Evolutionary conservation across 2,329 filamentous ascomycete genomes (phyloP).

Genomic region (Ceratocystiopsis sp.): DNA sequence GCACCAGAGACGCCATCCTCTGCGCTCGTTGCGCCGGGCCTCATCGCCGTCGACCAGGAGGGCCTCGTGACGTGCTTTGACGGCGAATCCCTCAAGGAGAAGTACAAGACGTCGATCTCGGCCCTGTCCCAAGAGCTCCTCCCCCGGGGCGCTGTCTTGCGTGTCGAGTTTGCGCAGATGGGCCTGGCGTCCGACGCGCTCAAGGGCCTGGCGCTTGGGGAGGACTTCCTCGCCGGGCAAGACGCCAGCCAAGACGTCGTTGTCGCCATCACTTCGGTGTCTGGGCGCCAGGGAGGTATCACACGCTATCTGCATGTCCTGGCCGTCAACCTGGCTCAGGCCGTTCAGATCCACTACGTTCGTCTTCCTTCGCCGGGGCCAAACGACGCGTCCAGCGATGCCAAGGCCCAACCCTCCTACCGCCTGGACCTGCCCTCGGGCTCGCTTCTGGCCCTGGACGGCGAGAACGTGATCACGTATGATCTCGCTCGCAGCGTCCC

Average conservation of each 20-base stretch:
- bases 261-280: slow-evolving; percentile 28
- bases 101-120: slow-evolving; percentile 28
- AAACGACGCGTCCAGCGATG: not conserved
- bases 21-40: slow-evolving; percentile 20
- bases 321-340: slow-evolving; percentile 11
- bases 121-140: slow-evolving; percentile 25
- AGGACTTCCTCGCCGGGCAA: slow-evolving; percentile 28
- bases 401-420: slow-evolving; percentile 18
- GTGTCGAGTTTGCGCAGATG: slow-evolving; percentile 32
- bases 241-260: slow-evolving; percentile 38
- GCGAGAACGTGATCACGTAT: slow-evolving; percentile 39
- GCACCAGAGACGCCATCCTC: not conserved
- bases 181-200: slow-evolving; percentile 29
- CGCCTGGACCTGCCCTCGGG: slow-evolving; percentile 47
- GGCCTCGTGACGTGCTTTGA: slow-evolving; percentile 45
- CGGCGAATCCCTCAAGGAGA: slow-evolving; percentile 32
- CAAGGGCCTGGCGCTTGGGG: slow-evolving; percentile 37
- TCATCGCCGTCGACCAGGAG: slow-evolving; percentile 37
- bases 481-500: slow-evolving; percentile 47
- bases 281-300: slow-evolving; percentile 11
- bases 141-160: slow-evolving; percentile 17
- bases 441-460: slow-evolving; percentile 40
- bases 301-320: slow-evolving; percentile 19
- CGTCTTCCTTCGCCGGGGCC: slow-evolving; percentile 5
- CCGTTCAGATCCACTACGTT: slow-evolving; percentile 9